phyloP scores from a whole-genome alignment of 306 rosid genomes.

The Potentilla sterilis region DNA sequence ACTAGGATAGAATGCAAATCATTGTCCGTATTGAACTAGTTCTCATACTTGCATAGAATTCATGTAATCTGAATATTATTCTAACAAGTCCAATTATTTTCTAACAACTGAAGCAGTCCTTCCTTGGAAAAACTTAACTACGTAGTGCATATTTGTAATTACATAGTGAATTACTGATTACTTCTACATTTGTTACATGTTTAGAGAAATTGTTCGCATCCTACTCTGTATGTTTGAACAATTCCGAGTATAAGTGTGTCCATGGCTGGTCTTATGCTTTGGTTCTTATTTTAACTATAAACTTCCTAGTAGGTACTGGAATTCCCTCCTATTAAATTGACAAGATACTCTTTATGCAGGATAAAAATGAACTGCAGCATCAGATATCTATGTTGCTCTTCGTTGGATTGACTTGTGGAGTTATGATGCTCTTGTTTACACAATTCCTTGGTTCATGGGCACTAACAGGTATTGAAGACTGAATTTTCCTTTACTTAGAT shows the following conservation, averaged over 20 bases:
- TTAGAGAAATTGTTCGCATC: not conserved
- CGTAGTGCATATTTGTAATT: not conserved
- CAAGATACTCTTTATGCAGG: conserved; percentile 32
- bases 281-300: not conserved
- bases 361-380: conserved; percentile 58
- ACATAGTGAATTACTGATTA: not conserved
- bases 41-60: too few relatives aligned
- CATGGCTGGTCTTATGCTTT: not conserved
- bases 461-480: conserved; percentile 51
- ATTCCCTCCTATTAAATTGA: not conserved
- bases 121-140: too few relatives aligned
- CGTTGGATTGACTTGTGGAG: conserved; percentile 62
- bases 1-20: too few relatives aligned
- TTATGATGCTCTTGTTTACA: conserved; percentile 55
- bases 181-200: not conserved
- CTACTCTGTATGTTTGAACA: not conserved
- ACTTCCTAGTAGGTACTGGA: not conserved
- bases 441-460: conserved; percentile 50
- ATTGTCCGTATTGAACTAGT: too few relatives aligned
- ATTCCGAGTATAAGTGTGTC: not conserved
- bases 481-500: not conserved
- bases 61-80: too few relatives aligned
- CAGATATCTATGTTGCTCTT: conserved; percentile 56
- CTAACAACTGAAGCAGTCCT: too few relatives aligned
- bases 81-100: too few relatives aligned